A percentile compares a stretch with the other conserved stretches of the same genome.
These are phyloP conservation scores for Didymella exigua DNA, from an alignment of 2,329 filamentous ascomycete genomes.

Conservation along the genomic window DNA sequence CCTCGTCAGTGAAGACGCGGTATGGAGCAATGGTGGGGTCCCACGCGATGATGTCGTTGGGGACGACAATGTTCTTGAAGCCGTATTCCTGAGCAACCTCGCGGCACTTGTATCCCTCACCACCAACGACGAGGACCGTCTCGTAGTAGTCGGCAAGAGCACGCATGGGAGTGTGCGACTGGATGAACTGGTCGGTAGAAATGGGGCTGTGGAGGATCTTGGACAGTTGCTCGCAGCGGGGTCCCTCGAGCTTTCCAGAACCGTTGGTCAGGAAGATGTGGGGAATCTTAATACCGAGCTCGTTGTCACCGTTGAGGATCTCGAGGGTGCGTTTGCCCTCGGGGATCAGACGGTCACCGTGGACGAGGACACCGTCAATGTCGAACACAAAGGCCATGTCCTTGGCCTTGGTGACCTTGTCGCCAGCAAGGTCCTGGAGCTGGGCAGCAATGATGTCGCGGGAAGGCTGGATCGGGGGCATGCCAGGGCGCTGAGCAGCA, in stretches of 20 bases:
- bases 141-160: slow-evolving; percentile 77
- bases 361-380: slow-evolving; percentile 75
- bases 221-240: slow-evolving; percentile 69
- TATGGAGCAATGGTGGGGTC: slow-evolving; percentile 72
- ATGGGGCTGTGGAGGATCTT: slow-evolving; percentile 70
- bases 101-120: slow-evolving; percentile 75
- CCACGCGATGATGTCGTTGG: slow-evolving; percentile 75
- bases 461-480: slow-evolving; percentile 64
- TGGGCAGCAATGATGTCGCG: slow-evolving; percentile 73
- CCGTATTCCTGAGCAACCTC: slow-evolving; percentile 75
- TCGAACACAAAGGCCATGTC: slow-evolving; percentile 85
- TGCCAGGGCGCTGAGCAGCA: slow-evolving; percentile 59
- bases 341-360: slow-evolving; percentile 72
- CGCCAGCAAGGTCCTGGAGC: slow-evolving; percentile 68
- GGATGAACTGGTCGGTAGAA: slow-evolving; percentile 75
- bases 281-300: slow-evolving; percentile 78
- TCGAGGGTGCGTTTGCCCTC: slow-evolving; percentile 69
- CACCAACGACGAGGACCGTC: slow-evolving; percentile 76
- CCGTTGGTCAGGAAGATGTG: slow-evolving; percentile 78
- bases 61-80: slow-evolving; percentile 74
- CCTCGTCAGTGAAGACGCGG: slow-evolving; percentile 69
- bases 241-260: slow-evolving; percentile 71
- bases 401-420: slow-evolving; percentile 72
- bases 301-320: slow-evolving; percentile 76
- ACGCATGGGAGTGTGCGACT: slow-evolving; percentile 78